Base-by-base conservation (phyloP, 129 eudicot species). In the Flaveria linearis region DNA sequence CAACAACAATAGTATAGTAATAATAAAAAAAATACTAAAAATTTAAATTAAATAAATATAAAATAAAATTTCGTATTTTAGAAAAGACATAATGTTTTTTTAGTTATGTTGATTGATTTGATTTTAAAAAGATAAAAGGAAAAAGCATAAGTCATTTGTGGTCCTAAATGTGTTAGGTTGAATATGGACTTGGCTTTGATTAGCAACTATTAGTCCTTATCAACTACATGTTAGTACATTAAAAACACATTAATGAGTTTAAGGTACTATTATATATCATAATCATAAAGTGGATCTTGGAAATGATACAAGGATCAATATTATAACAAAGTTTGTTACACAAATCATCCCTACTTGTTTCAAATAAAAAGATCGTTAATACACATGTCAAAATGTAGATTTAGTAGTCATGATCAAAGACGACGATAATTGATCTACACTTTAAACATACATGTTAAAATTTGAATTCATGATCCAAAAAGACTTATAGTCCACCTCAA, bases 151-250 rank as follows among this genome's bases (percentile, higher is more conserved):
- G 11, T 25, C 26, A 30, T 26, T 61, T 61, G 68, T 26, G 68
- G 68, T 61, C 67, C 41, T 61, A 61, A 61, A 61, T 61, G 18
- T 61, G 66, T 61, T 61, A 61, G 68, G 68, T 61, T 61, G 42
- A 61, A 61, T 28, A 26, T 61, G 68, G 43, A 61, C 26, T 61
- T 26, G 68, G 68, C n/a, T 11, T n/a, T 61, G 68, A 61, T 61
- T 26, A 61, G 41, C 18, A 25, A 60, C 12, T 25, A 60, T 60
- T 11, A 25, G 66, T 60, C 66, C 66, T n/a, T 23, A 25, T 60
- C 66, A 60, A 60, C 41, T 25, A 25, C 39, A 60, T 25, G 66
- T 60, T 60, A 25, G 17, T 41, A 61, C 18, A 6, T 61, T 61
- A 30, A 61, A 13, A 61, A 26, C 7, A 58, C n/a, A 23, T 23